phyloP scores from a whole-genome alignment of 169 alveolate genomes.

The Plasmodium fragile region DNA sequence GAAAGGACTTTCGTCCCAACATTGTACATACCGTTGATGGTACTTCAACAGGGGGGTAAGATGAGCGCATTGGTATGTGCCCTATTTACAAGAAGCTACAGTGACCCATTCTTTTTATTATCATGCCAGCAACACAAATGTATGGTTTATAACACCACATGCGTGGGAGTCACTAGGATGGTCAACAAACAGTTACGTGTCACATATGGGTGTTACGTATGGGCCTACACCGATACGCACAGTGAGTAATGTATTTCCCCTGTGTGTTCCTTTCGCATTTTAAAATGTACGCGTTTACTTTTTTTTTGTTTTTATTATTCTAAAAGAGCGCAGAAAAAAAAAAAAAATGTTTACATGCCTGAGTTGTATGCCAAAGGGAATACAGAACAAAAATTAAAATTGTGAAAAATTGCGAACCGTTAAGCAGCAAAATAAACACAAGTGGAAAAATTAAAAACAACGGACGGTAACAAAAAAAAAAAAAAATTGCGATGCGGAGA shows the following conservation, averaged over 20 bases:
- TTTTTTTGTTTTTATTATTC: not conserved
- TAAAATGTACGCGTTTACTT: not conserved
- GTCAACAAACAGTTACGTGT: not conserved
- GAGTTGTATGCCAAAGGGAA: not conserved
- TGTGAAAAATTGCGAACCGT: not conserved
- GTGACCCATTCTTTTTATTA: not conserved
- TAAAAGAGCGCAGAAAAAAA: not conserved
- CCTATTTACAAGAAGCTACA: not conserved
- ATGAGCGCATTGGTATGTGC: not conserved
- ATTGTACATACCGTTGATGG: not conserved
- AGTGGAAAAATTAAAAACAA: not conserved
- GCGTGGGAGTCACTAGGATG: not conserved
- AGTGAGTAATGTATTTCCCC: not conserved
- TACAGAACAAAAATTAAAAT: not conserved
- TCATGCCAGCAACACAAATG: not conserved
- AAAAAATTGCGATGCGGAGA: not conserved
- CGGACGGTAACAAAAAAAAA: not conserved
- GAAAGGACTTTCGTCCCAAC: not conserved
- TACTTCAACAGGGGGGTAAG: not conserved
- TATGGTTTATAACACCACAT: not conserved
- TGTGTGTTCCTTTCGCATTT: not conserved
- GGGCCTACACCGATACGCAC: not conserved
- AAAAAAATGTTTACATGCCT: not conserved
- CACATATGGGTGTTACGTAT: not conserved
- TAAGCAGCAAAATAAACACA: not conserved